Evolutionary conservation across 305 asterid species (phyloP).

Genomic region (Fraxinus albicans): DNA sequence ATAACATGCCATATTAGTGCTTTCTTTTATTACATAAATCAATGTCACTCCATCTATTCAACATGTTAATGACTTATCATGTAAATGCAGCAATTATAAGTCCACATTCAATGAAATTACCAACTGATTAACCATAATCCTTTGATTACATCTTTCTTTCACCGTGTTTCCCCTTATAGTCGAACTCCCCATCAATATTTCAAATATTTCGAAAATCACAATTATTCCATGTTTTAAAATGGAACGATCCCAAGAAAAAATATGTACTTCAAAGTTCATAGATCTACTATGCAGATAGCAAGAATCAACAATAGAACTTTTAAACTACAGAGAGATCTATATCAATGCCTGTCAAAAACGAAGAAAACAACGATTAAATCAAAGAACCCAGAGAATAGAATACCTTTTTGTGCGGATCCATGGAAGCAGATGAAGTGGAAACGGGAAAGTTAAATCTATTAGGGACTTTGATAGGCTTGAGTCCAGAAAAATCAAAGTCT

Average conservation of each 20-base stretch:
- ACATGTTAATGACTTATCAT: constrained; percentile 17
- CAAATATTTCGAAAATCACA: background rate
- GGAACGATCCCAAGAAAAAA: background rate
- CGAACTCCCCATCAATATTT: background rate
- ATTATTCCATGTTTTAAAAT: background rate
- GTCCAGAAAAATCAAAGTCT: constrained; percentile 71
- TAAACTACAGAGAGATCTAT: constrained; percentile 9
- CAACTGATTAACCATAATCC: constrained; percentile 7
- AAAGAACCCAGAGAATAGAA: background rate
- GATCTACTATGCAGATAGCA: constrained; percentile 17
- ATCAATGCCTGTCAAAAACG: constrained; percentile 17
- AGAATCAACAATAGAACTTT: background rate
- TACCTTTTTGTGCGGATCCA: constrained; percentile 73
- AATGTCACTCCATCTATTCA: background rate
- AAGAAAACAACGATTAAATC: background rate
- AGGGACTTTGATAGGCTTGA: constrained; percentile 58
- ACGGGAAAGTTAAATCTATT: constrained; percentile 49
- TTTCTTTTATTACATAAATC: constrained; percentile 3
- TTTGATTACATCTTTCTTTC: background rate
- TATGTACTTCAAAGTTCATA: constrained; percentile 2
- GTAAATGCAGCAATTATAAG: constrained; percentile 12
- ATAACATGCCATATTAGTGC: background rate
- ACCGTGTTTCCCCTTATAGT: background rate
- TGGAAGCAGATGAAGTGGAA: constrained; percentile 33
- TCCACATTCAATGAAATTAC: constrained; percentile 18